Conservation (phyloP, 495 filamentous ascomycete species). For the Aspergillus panamensis region DNA sequence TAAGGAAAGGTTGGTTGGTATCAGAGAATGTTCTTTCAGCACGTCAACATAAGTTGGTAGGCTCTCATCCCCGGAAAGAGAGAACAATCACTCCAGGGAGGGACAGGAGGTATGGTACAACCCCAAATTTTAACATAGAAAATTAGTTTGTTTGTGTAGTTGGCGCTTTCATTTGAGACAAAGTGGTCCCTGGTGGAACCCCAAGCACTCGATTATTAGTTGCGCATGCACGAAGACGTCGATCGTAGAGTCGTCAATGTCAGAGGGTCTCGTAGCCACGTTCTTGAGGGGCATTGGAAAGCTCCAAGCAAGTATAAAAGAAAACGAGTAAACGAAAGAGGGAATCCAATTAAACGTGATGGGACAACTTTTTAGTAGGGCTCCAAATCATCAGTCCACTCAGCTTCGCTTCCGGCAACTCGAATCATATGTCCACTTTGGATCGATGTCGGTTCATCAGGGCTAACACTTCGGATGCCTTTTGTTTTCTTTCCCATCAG, state of each 20-base stretch:
- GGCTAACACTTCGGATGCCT: conserved; percentile 49
- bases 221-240: conserved; percentile 1
- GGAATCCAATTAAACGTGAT: background rate
- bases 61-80: background rate
- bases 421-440: conserved; percentile 38
- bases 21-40: background rate
- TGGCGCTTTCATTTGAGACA: conserved; percentile 9
- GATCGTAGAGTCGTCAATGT: conserved; percentile 23
- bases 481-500: conserved; percentile 52
- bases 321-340: conserved; percentile 8
- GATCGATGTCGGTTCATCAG: conserved; percentile 33
- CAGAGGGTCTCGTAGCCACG: conserved; percentile 23
- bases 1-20: conserved; percentile 5
- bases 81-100: conserved; percentile 1
- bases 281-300: conserved; percentile 13
- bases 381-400: conserved; percentile 51
- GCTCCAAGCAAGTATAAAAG: conserved; percentile 14
- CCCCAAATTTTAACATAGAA: conserved; percentile 27
- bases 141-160: conserved; percentile 16
- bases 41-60: background rate
- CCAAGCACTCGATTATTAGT: conserved; percentile 13
- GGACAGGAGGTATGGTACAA: conserved; percentile 16
- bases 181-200: background rate
- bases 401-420: conserved; percentile 46
- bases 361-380: conserved; percentile 32